A percentile compares a stretch with the other conserved stretches of the same genome.
Evolutionary conservation across 176 grass and related monocot species (phyloP).

Genomic region (Oryza glumipatula): DNA sequence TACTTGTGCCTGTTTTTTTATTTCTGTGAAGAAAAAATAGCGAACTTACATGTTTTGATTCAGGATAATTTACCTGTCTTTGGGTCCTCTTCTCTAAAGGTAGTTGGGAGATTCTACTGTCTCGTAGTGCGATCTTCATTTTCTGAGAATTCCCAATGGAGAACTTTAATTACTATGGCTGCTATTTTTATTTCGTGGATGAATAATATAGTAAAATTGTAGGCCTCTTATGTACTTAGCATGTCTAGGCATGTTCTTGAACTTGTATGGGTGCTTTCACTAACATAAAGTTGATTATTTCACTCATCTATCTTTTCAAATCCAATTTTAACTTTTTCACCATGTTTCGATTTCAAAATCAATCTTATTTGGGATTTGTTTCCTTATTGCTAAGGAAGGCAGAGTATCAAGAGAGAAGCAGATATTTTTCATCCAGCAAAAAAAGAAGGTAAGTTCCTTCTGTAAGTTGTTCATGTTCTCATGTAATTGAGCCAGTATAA

Average conservation of each 20-base stretch:
- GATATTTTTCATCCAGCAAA: slow-evolving; percentile 6
- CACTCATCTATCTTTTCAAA: neutral
- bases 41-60: too few species aligned
- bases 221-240: neutral
- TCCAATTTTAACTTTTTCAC: neutral
- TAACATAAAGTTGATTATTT: neutral
- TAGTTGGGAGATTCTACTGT: too few species aligned
- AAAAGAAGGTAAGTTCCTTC: slow-evolving; percentile 24
- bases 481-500: neutral
- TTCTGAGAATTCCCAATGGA: too few species aligned
- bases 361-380: slow-evolving; percentile 37
- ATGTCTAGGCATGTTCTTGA: neutral
- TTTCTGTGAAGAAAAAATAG: neutral
- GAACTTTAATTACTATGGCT: neutral
- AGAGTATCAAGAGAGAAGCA: slow-evolving; percentile 10
- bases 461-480: neutral
- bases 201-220: neutral
- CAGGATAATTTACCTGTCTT: too few species aligned
- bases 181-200: neutral
- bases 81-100: too few species aligned
- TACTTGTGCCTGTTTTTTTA: neutral
- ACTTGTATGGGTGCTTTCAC: neutral
- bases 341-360: slow-evolving; percentile 7
- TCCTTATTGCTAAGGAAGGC: slow-evolving; percentile 52
- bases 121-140: too few species aligned